Evolutionary conservation across 208 protist genomes (phyloP), one percentile per base, ranked within the genome.

Genomic region (Leishmania braziliensis): DNA sequence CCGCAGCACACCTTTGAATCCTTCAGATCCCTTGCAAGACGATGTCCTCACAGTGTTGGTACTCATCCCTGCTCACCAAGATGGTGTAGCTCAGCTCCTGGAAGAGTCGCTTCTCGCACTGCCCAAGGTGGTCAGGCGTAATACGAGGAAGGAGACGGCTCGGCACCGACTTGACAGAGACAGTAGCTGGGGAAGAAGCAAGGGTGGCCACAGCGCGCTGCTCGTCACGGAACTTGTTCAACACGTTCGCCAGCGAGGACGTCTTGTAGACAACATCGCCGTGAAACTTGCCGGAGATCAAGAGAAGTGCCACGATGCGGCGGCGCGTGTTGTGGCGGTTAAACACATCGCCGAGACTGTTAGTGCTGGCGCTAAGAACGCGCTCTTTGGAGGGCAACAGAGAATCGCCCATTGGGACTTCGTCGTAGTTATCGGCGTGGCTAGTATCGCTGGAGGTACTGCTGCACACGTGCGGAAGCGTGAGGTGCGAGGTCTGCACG

Each of bases 261-360:
- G 81, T 82, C 75, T 88, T 81, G 82, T 91, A 92, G 20, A 81
- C 80, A 29, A 83, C 71, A 56, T 92, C 89, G 48, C 80, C 86
- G 69, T 90, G 85, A 33, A 90, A 85, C 82, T 92, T 92, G 73
- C 69, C 80, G 50, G 85, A 78, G 48, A 89, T 70, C 43, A 84
- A 70, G 43, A 91, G 79, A 20, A 85, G 60, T 5, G 89, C 86
- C 20, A 90, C 74, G 48, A 92, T 60, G 80, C 78, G 73, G 48
- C 87, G 87, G 26, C 74, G 77, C n/a, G 65, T 79, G 75, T 77
- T 87, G 53, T 83, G 48, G 68, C 78, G 78, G 66, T 84, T 83
- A 62, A 86, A 86, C 53, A 84, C 54, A 26, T 85, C 75, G 58
- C 77, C 76, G 63, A 80, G 74, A 56, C 56, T 82, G 63, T 75